Base-by-base conservation (phyloP, 352 stramenopile species). In the Phytopythium sindhum region DNA sequence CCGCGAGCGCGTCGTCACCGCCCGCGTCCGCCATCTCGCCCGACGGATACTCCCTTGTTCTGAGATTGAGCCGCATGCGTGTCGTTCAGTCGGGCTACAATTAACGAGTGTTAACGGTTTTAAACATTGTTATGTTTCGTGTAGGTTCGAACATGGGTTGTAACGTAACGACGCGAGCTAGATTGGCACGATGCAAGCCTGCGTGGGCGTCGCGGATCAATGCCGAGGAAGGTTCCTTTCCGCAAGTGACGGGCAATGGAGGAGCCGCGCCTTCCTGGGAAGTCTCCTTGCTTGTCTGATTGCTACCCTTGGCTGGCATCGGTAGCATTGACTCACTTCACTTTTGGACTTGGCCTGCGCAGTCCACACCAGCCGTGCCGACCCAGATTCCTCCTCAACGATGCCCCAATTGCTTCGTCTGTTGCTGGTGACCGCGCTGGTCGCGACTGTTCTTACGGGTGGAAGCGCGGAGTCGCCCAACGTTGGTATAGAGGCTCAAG, bases 1-100 rank as follows among this genome's bases (percentile, higher is more conserved):
- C 84, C 48, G 87, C 47, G 9, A 75, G 72, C 29, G 47, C 53
- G 48, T 73, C 58, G 9, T 73, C 67, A 26, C 48, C 48, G 28
- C 51, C 53, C 2, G n/a, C 28, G 12, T 24, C 58, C 42, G 29
- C 31, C 29, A 54, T 35, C 15, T 45, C 21, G 39, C 12, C n/a
- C 31, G 31, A 35, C 31, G 31, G 23, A 28, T 52, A 21, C 23
- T 26, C 47, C 31, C 31, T 35, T n/a, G n/a, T n/a, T n/a, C n/a
- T n/a, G n/a, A n/a, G n/a, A n/a, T n/a, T n/a, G n/a, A n/a, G n/a
- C n/a, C n/a, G n/a, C n/a, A n/a, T n/a, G n/a, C n/a, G n/a, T n/a
- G 45, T 28, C 45, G 26, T 24, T n/a, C 23, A 9, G 45, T 3
- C 1, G 45, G 45, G 45, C 4, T 52, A 19, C 45, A 48, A 48